These are phyloP conservation scores for Xanthoconium stramineum DNA, from an alignment of 768 basidiomycete species.

Conservation along the genomic window DNA sequence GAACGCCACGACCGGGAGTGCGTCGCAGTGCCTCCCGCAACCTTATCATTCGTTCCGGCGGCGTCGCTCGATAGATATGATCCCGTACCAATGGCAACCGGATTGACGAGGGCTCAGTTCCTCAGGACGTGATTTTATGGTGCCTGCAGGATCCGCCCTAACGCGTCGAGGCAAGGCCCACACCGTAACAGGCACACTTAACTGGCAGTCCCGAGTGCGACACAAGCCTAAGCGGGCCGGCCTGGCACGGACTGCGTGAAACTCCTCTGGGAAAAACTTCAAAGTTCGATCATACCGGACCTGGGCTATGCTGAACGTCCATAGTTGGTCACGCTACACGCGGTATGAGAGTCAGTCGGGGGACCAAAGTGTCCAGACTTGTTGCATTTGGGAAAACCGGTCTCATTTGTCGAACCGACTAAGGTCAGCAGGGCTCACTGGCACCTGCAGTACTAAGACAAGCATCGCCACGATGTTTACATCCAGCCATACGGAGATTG, in stretches of 20 bases:
- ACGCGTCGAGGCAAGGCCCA: neutral
- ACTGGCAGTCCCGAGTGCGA: conserved; percentile 5
- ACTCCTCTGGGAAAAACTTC: conserved; percentile 16
- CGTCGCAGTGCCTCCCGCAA: conserved; percentile 6
- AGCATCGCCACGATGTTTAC: conserved; percentile 26
- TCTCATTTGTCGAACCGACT: conserved; percentile 12
- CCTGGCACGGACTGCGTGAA: conserved; percentile 5
- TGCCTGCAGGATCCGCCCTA: conserved; percentile 20
- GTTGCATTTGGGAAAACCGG: conserved; percentile 16
- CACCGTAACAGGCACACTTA: neutral
- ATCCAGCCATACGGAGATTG: conserved; percentile 14
- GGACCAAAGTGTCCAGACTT: conserved; percentile 9
- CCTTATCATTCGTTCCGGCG: conserved; percentile 14
- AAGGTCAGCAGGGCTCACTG: conserved; percentile 11
- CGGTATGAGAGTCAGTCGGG: neutral
- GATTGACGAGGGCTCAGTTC: neutral
- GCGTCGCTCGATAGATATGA: conserved; percentile 11
- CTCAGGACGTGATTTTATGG: neutral
- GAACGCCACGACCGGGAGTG: conserved; percentile 15
- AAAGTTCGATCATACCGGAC: conserved; percentile 31
- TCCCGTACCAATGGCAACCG: neutral
- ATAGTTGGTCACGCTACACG: conserved; percentile 17
- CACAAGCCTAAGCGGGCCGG: conserved; percentile 9
- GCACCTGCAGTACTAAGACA: conserved; percentile 2
- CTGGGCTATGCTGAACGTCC: conserved; percentile 27